Evolutionary conservation across 1,139 yeast species (phyloP), one percentile per base, ranked within the genome.

Genomic region (Taiozyma sp.): DNA sequence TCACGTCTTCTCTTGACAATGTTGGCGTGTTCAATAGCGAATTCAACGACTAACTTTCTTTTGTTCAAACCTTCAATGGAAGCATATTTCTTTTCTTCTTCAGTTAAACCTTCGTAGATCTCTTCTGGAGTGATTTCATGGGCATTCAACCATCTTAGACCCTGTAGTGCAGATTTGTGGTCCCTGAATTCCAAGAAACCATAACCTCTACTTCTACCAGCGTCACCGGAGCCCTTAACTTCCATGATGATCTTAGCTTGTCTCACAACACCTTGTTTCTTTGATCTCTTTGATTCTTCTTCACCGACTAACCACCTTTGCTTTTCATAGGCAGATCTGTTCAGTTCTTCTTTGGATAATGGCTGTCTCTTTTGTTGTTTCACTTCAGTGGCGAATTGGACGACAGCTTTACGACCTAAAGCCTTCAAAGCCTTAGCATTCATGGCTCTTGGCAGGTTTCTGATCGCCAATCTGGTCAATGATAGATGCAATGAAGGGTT

Each of bases 81-180:
- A 19, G 80, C 79, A 32, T 67, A 49, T 63, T 80, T 78, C 67
- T 74, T 70, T 67, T 85, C 88, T 48, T 87, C 93, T 8, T 85
- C 95, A 35, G 76, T 72, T 55, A 86, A 67, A 11, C 96, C 96
- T 54, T 77, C 89, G 21, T 79, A 59, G 40, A 88, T 77, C 68
- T 91, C 97, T 10, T 77, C 81, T 45, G 69, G 69, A 0, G 88
- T 72, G 3, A 93, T 96, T 62, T 81, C 85, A 66, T 93, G 97
- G 3, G 96, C 97, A 70, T 93, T 93, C 67, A 93, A 77, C 97
- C 97, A 95, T 74, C 99, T 81, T 54, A 93, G 78, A 6, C 96
- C 98, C 97, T 91, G 91, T 56, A 93, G 77, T 1, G 99, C 99
- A 55, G 87, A 70, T 68, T 87, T 88, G 68, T 93, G 99, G 68